These are phyloP conservation scores for Penicillium sp. DNA, from an alignment of 2,329 filamentous ascomycete genomes.

Conservation along the genomic window DNA sequence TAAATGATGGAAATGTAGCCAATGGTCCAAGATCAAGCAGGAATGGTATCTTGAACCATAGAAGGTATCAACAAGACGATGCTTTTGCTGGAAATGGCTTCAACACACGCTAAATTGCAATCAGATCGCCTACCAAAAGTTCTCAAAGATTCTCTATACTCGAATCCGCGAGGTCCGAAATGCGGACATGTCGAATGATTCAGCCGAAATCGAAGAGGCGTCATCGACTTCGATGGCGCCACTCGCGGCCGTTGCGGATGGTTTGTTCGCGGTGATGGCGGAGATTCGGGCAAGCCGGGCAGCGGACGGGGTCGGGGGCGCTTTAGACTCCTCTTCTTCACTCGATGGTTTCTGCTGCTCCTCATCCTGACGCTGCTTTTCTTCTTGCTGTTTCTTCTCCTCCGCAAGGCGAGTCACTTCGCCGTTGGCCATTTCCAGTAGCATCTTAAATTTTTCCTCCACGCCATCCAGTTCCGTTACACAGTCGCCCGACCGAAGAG, in stretches of 20 bases:
- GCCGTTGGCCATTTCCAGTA: conserved; percentile 55
- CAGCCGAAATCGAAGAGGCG: conserved; percentile 29
- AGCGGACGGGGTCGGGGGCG: conserved; percentile 12
- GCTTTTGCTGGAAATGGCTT: conserved; percentile 16
- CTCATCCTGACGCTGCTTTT: conserved; percentile 10
- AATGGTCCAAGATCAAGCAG: conserved; percentile 6
- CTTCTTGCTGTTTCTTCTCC: conserved; percentile 42
- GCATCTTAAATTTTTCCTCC: conserved; percentile 57
- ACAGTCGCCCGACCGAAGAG: conserved; percentile 82
- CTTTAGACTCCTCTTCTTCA: conserved; percentile 7
- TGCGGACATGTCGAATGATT: conserved; percentile 34
- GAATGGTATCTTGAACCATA: conserved; percentile 6
- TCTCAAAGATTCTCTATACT: conserved; percentile 7
- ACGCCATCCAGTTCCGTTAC: conserved; percentile 67
- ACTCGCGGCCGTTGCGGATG: conserved; percentile 9
- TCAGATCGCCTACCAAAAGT: conserved; percentile 7
- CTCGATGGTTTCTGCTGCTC: conserved; percentile 2
- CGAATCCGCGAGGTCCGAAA: conserved; percentile 29
- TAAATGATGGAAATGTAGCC: conserved; percentile 5
- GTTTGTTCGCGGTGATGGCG: conserved; percentile 17
- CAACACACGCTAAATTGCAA: conserved; percentile 22
- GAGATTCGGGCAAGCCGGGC: conserved; percentile 18
- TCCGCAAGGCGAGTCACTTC: conserved; percentile 54
- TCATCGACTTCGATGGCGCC: conserved; percentile 36
- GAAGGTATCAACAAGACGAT: conserved; percentile 9